Conservation (phyloP, 352 stramenopile genomes). For the Aphanomyces euteiches region DNA sequence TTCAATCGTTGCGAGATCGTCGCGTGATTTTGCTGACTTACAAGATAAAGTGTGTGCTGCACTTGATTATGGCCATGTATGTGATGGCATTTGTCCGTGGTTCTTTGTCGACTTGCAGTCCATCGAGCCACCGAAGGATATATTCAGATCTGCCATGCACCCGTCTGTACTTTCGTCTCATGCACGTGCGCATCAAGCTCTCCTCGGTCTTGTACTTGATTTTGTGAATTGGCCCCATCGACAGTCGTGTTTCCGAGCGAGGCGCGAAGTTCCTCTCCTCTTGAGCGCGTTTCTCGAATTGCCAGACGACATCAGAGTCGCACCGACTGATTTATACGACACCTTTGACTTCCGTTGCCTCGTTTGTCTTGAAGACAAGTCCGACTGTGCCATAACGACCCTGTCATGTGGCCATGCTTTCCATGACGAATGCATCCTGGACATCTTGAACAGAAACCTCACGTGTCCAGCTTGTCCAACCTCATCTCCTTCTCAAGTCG, state of each 20-base stretch:
- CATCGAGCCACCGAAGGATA: slow-evolving; percentile 4
- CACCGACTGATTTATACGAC: not conserved
- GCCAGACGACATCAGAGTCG: not conserved
- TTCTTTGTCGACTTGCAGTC: slow-evolving; percentile 23
- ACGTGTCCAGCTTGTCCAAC: slow-evolving; percentile 51
- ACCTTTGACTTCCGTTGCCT: not conserved
- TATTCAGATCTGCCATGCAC: not conserved
- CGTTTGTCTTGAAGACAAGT: not conserved
- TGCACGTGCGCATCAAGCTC: slow-evolving; percentile 7
- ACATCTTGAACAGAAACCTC: slow-evolving; percentile 66
- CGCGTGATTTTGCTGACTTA: not conserved
- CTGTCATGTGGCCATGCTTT: slow-evolving; percentile 62
- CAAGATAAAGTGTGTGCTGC: not conserved
- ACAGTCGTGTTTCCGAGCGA: slow-evolving; percentile 1
- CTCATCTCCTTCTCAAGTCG: no score
- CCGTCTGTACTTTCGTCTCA: not conserved
- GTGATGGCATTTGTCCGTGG: slow-evolving; percentile 19
- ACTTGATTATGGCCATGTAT: slow-evolving; percentile 15
- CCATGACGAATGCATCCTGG: slow-evolving; percentile 75
- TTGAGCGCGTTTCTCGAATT: slow-evolving; percentile 22
- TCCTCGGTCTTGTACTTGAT: slow-evolving; percentile 6
- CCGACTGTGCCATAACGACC: slow-evolving; percentile 52
- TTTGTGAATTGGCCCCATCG: slow-evolving; percentile 10
- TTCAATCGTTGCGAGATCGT: not conserved
- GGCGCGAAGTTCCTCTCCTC: not conserved